These are phyloP conservation scores for Neurospora pannonica DNA, from an alignment of 495 filamentous ascomycete species.

Conservation along the genomic window DNA sequence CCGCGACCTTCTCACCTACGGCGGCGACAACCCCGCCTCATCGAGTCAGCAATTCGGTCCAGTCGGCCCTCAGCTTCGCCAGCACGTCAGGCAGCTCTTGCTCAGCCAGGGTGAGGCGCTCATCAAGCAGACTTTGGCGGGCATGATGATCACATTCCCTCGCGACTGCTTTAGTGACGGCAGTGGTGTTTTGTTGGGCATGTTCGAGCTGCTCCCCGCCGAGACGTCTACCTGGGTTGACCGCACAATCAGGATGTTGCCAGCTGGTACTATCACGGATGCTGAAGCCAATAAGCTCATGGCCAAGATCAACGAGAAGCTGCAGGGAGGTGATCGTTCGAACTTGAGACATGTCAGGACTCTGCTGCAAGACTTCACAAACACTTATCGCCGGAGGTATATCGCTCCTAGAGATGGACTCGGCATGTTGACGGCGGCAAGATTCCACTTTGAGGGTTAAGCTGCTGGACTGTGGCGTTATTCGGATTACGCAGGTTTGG, in stretches of 20 bases:
- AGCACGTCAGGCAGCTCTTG: conserved; percentile 63
- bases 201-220: conserved; percentile 79
- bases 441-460: conserved; percentile 72
- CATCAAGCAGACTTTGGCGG: conserved; percentile 76
- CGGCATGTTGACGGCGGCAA: conserved; percentile 70
- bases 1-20: conserved; percentile 86
- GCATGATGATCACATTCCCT: conserved; percentile 98
- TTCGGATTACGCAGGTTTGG: background rate
- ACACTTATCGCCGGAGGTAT: conserved; percentile 83
- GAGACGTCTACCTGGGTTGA: conserved; percentile 73
- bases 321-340: conserved; percentile 53
- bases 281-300: conserved; percentile 54
- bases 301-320: conserved; percentile 53
- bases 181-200: conserved; percentile 75
- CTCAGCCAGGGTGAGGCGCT: conserved; percentile 64
- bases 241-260: conserved; percentile 72
- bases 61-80: conserved; percentile 47
- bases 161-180: conserved; percentile 90
- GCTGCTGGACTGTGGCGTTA: background rate
- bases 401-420: conserved; percentile 89
- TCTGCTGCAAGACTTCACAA: conserved; percentile 93
- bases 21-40: conserved; percentile 62
- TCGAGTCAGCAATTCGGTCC: conserved; percentile 52
- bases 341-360: conserved; percentile 66
- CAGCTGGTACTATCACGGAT: conserved; percentile 63